Evolutionary conservation across 345 rosid species (phyloP).

Genomic region (Noccaea caerulescens): DNA sequence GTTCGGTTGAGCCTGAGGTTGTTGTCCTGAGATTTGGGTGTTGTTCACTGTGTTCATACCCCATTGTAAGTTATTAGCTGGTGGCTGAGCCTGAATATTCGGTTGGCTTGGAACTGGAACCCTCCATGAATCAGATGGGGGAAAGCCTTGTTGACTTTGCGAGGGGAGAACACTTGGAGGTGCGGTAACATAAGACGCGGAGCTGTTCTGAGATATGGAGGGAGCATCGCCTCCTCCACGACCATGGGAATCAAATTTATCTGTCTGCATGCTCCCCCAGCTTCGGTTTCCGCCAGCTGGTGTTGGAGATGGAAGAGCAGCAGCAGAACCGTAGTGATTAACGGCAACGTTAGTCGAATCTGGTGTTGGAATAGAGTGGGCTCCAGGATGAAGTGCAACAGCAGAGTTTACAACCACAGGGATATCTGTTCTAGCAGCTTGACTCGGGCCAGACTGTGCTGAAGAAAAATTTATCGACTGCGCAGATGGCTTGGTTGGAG

Average conservation of each 20-base stretch:
- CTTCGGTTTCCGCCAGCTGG: constrained; percentile 52
- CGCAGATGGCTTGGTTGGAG: constrained; percentile 59
- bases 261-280: constrained; percentile 53
- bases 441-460: constrained; percentile 44
- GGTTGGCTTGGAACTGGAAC: constrained; percentile 45
- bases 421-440: constrained; percentile 48
- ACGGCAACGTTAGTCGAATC: constrained; percentile 23
- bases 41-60: constrained; percentile 50
- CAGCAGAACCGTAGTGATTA: constrained; percentile 47
- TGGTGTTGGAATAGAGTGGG: constrained; percentile 26
- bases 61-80: constrained; percentile 50
- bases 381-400: constrained; percentile 51
- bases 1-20: constrained; percentile 50
- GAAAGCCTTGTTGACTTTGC: constrained; percentile 48
- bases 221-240: constrained; percentile 49
- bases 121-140: constrained; percentile 69
- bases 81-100: constrained; percentile 37
- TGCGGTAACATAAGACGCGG: constrained; percentile 48
- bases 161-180: constrained; percentile 49
- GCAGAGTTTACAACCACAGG: constrained; percentile 46
- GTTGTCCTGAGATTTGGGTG: constrained; percentile 46
- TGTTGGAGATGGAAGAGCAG: constrained; percentile 49
- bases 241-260: constrained; percentile 35
- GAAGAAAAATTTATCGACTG: constrained; percentile 38
- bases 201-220: constrained; percentile 49